Evolutionary conservation across 345 rosid species (phyloP), one percentile per base, ranked within the genome.

Genomic region (Murraya koenigii): DNA sequence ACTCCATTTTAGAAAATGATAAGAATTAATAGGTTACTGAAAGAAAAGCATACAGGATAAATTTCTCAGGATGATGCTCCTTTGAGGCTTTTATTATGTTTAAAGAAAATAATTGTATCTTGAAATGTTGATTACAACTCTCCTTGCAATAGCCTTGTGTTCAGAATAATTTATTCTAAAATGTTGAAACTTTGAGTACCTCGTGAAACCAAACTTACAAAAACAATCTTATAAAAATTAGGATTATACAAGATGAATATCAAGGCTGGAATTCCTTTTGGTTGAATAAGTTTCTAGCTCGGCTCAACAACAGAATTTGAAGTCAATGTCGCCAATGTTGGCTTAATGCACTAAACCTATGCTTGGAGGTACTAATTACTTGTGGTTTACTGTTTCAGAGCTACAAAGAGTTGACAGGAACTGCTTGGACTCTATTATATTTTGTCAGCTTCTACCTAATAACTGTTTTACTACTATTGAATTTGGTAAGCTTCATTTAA

Each of bases 361-460:
- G 55, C 58, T 66, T 75, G 47, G 64, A 71, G 70, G 25, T 55
- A 32, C 36, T 39, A 69, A 80, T 47, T 35, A 78, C 79, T 52
- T 75, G 62, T 75, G 44, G 39, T 35, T 79, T 79, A 66, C 72
- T 52, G 56, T 82, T 85, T 61, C 91, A 96, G 99, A 87, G 97
- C 89, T 96, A 96, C 80, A 84, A 80, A 85, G 93, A 84, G 26
- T 80, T 96, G 89, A 94, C 98, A 6, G 97, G 93, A 81, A 92
- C 88, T 20, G 84, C 89, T 71, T 94, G 99, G 99, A 85, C 90
- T 72, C 82, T 90, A 35, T 68, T 72, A 26, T 96, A 96, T 82
- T 96, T 96, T 78, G 83, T 94, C 91, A 96, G 98, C 90, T 96
- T 92, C 90, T 96, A 90, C 84, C 83, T 96, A 54, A 65, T 94